Evolutionary conservation across 177 flowering plant species (phyloP), one percentile per base, ranked within the genome.

Genomic region (Tripterygium wilfordii): DNA sequence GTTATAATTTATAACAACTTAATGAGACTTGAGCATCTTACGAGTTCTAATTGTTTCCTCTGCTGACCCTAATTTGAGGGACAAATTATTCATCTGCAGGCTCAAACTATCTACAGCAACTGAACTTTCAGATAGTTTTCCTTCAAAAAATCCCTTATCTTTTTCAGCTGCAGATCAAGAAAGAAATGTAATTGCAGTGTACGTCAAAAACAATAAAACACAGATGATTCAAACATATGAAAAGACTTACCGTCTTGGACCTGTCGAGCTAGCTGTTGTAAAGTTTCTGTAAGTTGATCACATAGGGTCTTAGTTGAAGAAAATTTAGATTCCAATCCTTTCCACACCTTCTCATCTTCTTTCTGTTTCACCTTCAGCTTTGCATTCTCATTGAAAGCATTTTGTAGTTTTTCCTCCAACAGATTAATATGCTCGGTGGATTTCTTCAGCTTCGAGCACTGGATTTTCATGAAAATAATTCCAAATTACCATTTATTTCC

Each of bases 311-410:
- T 90, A 4, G 94, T 83, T 14, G 94, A 85, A 53, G 85, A 76
- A 30, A 90, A 79, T 48, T 94, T 89, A 16, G 92, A 89, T 26
- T 90, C 97, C 61, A 89, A 53, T 52, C 99, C 96, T 62, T 67
- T 71, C 97, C 99, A 89, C 3, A 86, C 81, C 66, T 81, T 86
- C 60, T 76, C 79, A 61, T 86, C 96, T 58, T 87, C 99, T 56
- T 75, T 81, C 68, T 72, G 88, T 73, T 76, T 85, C 64, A 79
- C 95, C 65, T 74, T 78, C 24, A 83, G 80, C 66, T 67, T 84
- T 10, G 95, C 81, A 64, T 89, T 86, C 60, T 86, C 97, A 55
- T 86, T 86, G 43, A 68, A 66, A 2, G 81, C 80, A 52, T 49
- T 66, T 70, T 81, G 95, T 57, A 94, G 57, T 55, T 87, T 94